Evolutionary conservation across 352 stramenopile species (phyloP), one percentile per base, ranked within the genome.

Genomic region (Blastocystis sp.): DNA sequence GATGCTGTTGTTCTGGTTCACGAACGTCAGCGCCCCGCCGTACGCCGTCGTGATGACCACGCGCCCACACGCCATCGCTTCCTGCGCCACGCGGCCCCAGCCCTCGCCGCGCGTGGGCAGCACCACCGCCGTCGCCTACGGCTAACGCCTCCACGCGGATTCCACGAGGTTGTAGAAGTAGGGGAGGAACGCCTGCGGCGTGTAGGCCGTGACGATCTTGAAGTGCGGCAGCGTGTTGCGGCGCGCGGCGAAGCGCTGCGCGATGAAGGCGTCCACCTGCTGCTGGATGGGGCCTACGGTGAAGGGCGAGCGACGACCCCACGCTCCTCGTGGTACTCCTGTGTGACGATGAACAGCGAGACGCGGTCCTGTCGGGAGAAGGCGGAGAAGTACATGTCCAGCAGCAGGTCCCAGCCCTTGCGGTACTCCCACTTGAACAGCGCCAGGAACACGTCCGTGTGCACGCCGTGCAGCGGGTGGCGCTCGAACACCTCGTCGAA

Each of bases 361-460:
- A 96, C 93, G 77, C 93, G 89, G 43, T 62, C 91, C 54, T 78
- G 94, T 92, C 4, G 89, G 62, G 19, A 28, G 71, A 97, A 97
- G 1, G 91, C 91, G 34, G 92, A 79, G 34, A 95, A 94, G 71
- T 96, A 97, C 19, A 92, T 93, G 24, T 89, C 91, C 0, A 97
- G 81, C 61, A 97, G 89, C 63, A 97, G 90, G 61, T 93, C 92
- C 92, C 93, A 97, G 21, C 92, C 94, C 76, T 98, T 97, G 65
- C 94, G 91, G 61, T 94, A 91, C 87, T 98, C 95, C 93, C 94
- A 98, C 90, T 98, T 98, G 91, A 97, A 97, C 71, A 98, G 92
- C 24, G 93, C 96, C 34, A 97, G 90, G 62, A 95, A 97, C n/a
- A 95, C 65, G 43, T 78, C 28, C 34, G 28, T 43, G 38, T 52